phyloP scores from a whole-genome alignment of 257 asterid genomes.

The Ocimum tenuiflorum region DNA sequence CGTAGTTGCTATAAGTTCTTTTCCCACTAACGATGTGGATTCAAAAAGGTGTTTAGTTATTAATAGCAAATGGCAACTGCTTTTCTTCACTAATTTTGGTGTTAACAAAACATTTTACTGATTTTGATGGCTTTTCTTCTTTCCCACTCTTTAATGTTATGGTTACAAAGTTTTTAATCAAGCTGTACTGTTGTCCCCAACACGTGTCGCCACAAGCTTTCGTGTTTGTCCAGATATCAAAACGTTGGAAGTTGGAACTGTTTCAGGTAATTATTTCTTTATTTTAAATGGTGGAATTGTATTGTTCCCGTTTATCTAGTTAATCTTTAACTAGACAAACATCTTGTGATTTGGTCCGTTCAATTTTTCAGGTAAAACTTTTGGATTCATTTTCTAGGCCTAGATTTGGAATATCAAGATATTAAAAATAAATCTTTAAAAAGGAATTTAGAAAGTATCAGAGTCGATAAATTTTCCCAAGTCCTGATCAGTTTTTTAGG shows the following conservation, averaged over 20 bases:
- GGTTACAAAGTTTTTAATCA: neutral
- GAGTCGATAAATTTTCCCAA: no score
- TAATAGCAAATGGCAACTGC: conserved; percentile 27
- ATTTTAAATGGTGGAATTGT: no score
- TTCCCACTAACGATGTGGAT: conserved; percentile 33
- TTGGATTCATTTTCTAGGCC: neutral
- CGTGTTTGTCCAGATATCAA: neutral
- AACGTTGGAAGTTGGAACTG: neutral
- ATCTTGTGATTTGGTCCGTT: neutral
- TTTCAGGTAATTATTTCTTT: neutral
- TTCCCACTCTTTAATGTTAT: neutral
- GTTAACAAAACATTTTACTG: conserved; percentile 33
- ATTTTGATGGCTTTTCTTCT: conserved; percentile 6
- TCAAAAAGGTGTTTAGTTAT: conserved; percentile 29
- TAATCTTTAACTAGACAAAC: neutral
- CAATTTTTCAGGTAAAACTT: neutral
- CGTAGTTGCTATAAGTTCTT: conserved; percentile 30
- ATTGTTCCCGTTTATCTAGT: no score
- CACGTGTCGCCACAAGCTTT: conserved; percentile 11
- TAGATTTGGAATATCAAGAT: neutral
- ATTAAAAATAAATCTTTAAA: no score
- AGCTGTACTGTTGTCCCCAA: neutral
- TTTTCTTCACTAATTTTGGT: conserved; percentile 28
- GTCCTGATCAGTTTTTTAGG: no score
- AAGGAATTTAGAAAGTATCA: no score